Base-by-base conservation (phyloP, 371 early-diverging fungal species). In the Batkoa obscura region DNA sequence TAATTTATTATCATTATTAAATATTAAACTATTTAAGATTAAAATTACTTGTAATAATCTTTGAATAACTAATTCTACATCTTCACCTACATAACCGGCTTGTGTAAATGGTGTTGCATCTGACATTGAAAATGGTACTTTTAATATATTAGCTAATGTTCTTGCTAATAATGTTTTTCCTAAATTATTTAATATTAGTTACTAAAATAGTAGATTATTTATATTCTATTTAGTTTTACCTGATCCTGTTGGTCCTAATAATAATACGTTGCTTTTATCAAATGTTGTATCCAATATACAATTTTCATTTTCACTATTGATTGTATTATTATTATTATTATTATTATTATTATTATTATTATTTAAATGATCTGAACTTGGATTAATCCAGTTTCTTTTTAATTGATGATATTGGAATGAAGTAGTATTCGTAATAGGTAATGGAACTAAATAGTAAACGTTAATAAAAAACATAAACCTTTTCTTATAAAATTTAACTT, bases 81-180 rank as follows among this genome's bases (percentile, higher is more conserved):
- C 93, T 58, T 90, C 93, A 38, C 93, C 93, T 13, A 91, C 92
- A 64, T 92, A 92, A 3, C 93, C 93, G 5, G 92, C 86, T 58
- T 89, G 89, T 6, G 93, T 92, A 59, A 91, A 80, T 8, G 90
- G 82, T 0, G 90, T 91, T 2, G 93, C 93, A 63, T 92, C 93
- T n/a, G 83, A 84, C 72, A 88, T 84, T 0, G 88, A 86, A 59
- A 89, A 90, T 0, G 93, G 92, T 0, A 92, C 92, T 39, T 88
- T 75, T 35, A 92, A 73, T 1, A 88, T 70, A 57, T 86, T 75
- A 17, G 93, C 91, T 33, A 88, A 63, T 5, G 89, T 89, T 59
- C 79, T 78, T 2, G 87, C 90, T 12, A 90, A 64, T 42, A 91
- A 66, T 5, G 93, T 92, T 62, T 89, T 88, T 2, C 87, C 79